Base-by-base conservation (phyloP, 495 filamentous ascomycete genomes). In the Aspergillus baeticus region DNA sequence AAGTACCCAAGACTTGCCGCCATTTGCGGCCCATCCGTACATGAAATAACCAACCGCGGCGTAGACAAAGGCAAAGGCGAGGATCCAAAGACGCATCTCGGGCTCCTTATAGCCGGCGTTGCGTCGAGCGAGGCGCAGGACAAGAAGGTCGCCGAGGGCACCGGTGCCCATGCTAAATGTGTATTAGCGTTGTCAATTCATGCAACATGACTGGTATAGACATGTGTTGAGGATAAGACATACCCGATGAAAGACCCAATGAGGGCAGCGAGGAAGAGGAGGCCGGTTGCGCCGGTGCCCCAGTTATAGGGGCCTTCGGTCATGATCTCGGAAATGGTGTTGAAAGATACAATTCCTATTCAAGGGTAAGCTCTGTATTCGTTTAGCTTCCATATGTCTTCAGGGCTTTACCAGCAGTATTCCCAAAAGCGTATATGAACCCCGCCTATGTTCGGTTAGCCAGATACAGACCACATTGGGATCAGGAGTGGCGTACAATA, bases 311-410 rank as follows among this genome's bases (percentile, higher is more conserved):
- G 70, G 1, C 64, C 41, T 10, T 64, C 63, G 8, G 61, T 64
- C 65, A 74, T 68, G 36, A 74, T 69, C 44, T 68, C 64, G 1
- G 69, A 69, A 42, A 69, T 69, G 1, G 71, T 71, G 49, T 69
- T 69, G 63, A 68, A 68, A 7, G 66, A 66, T 10, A 74, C 69
- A 22, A 69, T 72, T 1, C 68, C 65, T 0, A n/a, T n/a, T n/a
- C n/a, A n/a, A n/a, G n/a, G n/a, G n/a, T n/a, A n/a, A n/a, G n/a
- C n/a, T n/a, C n/a, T n/a, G n/a, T n/a, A n/a, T n/a, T n/a, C n/a
- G n/a, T n/a, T n/a, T n/a, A n/a, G n/a, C n/a, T n/a, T n/a, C n/a
- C n/a, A n/a, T n/a, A n/a, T n/a, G n/a, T n/a, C n/a, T n/a, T n/a
- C n/a, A n/a, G n/a, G n/a, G n/a, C n/a, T n/a, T n/a, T n/a, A n/a